Evolutionary conservation across 2,329 filamentous ascomycete genomes (phyloP), one percentile per base, ranked within the genome.

Genomic region (Exophiala dermatitidis): DNA sequence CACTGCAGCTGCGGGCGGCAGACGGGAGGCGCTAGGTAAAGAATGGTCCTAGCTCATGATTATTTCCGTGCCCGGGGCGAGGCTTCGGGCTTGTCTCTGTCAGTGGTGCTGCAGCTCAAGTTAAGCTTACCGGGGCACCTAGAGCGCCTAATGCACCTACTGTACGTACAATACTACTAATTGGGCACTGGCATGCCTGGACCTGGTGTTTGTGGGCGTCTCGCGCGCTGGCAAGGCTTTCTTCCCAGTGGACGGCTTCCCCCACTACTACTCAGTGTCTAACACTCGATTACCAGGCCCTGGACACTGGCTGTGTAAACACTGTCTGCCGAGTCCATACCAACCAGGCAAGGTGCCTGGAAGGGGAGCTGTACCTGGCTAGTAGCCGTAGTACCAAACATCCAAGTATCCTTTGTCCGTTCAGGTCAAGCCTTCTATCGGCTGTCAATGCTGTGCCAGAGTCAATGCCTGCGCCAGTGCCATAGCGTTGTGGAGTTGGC

Each of bases 401-500:
- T 19, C 19, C 19, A 19, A 19, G 19, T 19, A 19, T 19, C 19
- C 19, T 19, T 19, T 19, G 19, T 19, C 19, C 19, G 19, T 19
- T 19, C 19, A 19, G 10, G n/a, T 4, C 38, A 41, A 41, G 38
- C 5, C 38, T 41, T 28, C 38, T 26, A 41, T 41, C 38, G 38
- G 38, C 38, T 41, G 38, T 41, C 38, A 41, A 41, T 41, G 36
- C 36, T 8, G 9, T 38, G 36, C 19, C 19, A 19, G 19, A 19
- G 19, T 43, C 45, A 48, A 10, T 48, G 50, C 41, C 31, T 46
- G n/a, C 29, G 50, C 40, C 46, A 48, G 46, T 41, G 52, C 31
- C 41, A 50, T 19, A 28, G 47, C 8, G 8, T 41, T 12, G 38
- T 41, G 38, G 38, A 41, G 38, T 41, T 26, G 12, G 38, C 38